Base-by-base conservation (phyloP, 306 rosid species). In the Geum urbanum region DNA sequence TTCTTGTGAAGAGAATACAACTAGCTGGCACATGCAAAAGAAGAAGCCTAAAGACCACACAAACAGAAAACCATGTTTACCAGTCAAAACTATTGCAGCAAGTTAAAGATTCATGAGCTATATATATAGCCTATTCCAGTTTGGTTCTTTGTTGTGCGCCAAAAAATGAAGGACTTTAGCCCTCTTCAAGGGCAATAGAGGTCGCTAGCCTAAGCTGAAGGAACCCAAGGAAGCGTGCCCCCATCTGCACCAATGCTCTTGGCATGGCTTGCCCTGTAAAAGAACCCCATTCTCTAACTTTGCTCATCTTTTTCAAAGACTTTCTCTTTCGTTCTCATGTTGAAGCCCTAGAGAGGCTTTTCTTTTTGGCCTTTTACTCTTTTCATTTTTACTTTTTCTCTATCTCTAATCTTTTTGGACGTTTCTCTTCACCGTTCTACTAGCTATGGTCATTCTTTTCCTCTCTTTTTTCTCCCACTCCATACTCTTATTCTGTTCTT, bases 71-170 rank as follows among this genome's bases (percentile, higher is more conserved):
- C 80, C 74, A 76, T 41, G 54, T 40, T 56, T 52, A 62, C 86
- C 79, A 85, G 96, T 89, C 96, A 86, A 86, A 89, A 72, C 90
- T 89, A 84, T 86, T 73, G 70, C 70, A 19, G 86, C 85, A 88
- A 32, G 37, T 32, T 32, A 32, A 80, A 80, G 78, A 79, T 45
- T 72, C 62, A 44, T 60, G 37, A 32, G 37, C 37, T 32, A 32
- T 24, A 3, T 32, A 32, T 1, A 1, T 32, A 32, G 37, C 37
- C 2, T 32, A 2, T 32, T 1, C 73, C 53, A 51, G 2, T 75
- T 69, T 27, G 52, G 10, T 63, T 53, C 12, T 45, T 24, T 16
- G 11, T 63, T 54, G 18, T 8, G 65, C 52, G 62, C 53, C 76
- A 74, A 73, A 66, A 52, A 75, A 68, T 77, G 22, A 61, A 65